Percentiles rank a stretch among this genome's conserved stretches.
phyloP scores from a whole-genome alignment of 805 yeast genomes.

The Kazachstania psychrophila region DNA sequence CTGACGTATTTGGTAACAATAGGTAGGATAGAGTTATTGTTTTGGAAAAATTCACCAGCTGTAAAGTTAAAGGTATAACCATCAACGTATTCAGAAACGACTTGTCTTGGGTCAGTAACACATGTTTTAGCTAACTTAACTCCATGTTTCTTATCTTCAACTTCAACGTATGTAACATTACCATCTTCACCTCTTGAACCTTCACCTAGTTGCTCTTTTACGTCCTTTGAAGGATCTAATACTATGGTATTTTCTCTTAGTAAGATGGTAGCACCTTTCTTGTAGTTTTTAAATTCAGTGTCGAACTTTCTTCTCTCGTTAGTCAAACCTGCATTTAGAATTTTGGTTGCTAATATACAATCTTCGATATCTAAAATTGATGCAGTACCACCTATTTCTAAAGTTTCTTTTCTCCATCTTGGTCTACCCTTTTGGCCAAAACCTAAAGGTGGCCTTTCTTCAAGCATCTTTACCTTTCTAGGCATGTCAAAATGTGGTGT shows the following conservation, averaged over 20 bases:
- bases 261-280: slow-evolving; percentile 79
- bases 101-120: slow-evolving; percentile 67
- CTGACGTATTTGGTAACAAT: slow-evolving; percentile 73
- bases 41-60: slow-evolving; percentile 95
- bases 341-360: slow-evolving; percentile 78
- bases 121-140: slow-evolving; percentile 50
- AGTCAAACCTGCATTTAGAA: slow-evolving; percentile 62
- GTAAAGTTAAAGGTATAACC: slow-evolving; percentile 78
- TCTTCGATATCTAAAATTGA: slow-evolving; percentile 85
- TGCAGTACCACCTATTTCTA: slow-evolving; percentile 46
- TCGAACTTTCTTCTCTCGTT: slow-evolving; percentile 56
- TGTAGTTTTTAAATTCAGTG: slow-evolving; percentile 38
- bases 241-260: slow-evolving; percentile 66
- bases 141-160: slow-evolving; percentile 23
- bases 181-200: slow-evolving; percentile 39
- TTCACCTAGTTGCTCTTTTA: slow-evolving; percentile 30
- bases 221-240: slow-evolving; percentile 18
- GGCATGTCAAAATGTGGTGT: slow-evolving; percentile 94
- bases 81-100: slow-evolving; percentile 66
- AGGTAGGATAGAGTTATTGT: slow-evolving; percentile 86
- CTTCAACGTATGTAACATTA: slow-evolving; percentile 32
- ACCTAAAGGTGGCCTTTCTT: slow-evolving; percentile 63
- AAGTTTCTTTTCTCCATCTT: slow-evolving; percentile 44
- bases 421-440: slow-evolving; percentile 83
- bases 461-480: slow-evolving; percentile 37